Percentiles rank a stretch among this genome's conserved stretches.
Evolutionary conservation across 129 eudicot species (phyloP).

Genomic region (carrot (Daucus carota)): DH1_v3.0 NC_030383.2:59763001-59763500

Average conservation of each 20-base stretch:
- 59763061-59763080: background rate
- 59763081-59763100: conserved; percentile 55
- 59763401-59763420: no score
- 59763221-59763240: conserved; percentile 21
- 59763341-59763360: background rate
- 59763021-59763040: background rate
- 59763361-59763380: no score
- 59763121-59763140: conserved; percentile 21
- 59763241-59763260: conserved; percentile 26
- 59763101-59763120: conserved; percentile 26
- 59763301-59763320: background rate
- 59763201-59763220: conserved; percentile 29
- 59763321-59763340: background rate
- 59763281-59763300: background rate
- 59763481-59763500: no score
- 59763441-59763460: no score
- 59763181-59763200: conserved; percentile 31
- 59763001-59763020: background rate
- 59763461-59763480: no score
- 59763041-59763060: background rate
- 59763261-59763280: conserved; percentile 32
- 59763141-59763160: conserved; percentile 35
- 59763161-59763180: conserved; percentile 85
- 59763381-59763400: no score
- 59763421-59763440: no score